A percentile compares a stretch with the other conserved stretches of the same genome.
Conservation (phyloP, 1,284 basidiomycete species). For the Apiotrichum gamsii region DNA sequence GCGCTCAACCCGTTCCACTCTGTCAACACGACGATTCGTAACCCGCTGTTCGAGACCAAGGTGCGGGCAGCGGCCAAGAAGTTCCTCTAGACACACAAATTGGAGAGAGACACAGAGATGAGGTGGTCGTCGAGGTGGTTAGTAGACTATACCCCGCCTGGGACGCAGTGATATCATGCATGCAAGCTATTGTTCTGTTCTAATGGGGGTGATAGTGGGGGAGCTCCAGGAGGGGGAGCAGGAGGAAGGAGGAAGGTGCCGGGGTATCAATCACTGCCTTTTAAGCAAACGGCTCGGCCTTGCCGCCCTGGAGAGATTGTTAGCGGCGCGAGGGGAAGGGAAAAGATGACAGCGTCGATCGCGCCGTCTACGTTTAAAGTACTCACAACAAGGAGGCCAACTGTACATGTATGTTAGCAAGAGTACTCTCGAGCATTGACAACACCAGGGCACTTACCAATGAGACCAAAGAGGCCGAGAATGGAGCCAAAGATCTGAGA, state of each 20-base stretch:
- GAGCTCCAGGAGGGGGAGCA: not conserved
- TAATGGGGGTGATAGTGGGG: slow-evolving; percentile 2
- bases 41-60: slow-evolving; percentile 69
- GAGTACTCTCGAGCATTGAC: not conserved
- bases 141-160: not conserved
- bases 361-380: no score
- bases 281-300: slow-evolving; percentile 48
- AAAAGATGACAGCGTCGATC: no score
- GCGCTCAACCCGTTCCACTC: slow-evolving; percentile 88
- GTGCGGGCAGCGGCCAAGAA: slow-evolving; percentile 81
- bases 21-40: slow-evolving; percentile 73
- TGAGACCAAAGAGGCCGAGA: slow-evolving; percentile 82
- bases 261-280: slow-evolving; percentile 21
- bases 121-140: not conserved
- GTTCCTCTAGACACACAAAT: slow-evolving; percentile 55
- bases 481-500: slow-evolving; percentile 87
- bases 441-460: slow-evolving; percentile 64
- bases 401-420: slow-evolving; percentile 25
- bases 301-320: slow-evolving; percentile 37
- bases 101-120: not conserved
- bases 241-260: no score
- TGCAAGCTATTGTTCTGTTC: slow-evolving; percentile 11
- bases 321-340: not conserved
- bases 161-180: slow-evolving; percentile 20
- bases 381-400: slow-evolving; percentile 48